Evolutionary conservation across 306 rosid species (phyloP).

Genomic region (Sesbania bispinosa): DNA sequence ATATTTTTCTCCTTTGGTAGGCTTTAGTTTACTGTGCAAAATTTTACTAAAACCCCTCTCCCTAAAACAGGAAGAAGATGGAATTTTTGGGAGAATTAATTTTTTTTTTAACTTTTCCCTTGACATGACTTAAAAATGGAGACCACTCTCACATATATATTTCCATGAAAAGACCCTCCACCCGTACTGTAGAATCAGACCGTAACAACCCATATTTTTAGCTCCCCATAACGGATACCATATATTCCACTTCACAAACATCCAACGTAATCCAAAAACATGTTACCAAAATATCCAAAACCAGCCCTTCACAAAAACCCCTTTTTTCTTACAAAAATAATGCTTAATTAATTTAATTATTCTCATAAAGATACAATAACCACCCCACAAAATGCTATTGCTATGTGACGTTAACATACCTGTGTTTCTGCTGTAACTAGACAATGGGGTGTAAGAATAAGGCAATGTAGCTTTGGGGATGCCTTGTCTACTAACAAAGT

Average conservation of each 20-base stretch:
- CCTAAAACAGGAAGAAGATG: constrained; percentile 28
- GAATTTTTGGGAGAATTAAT: neutral
- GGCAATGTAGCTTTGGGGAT: constrained; percentile 31
- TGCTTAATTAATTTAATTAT: neutral
- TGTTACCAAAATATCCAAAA: no score
- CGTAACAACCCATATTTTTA: constrained; percentile 26
- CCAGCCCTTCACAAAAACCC: neutral
- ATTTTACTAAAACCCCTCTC: constrained; percentile 23
- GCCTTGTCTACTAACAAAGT: constrained; percentile 29
- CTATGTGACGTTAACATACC: constrained; percentile 9
- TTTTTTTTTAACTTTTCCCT: constrained; percentile 15
- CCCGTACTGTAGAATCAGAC: constrained; percentile 36
- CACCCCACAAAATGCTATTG: neutral
- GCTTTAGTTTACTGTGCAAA: constrained; percentile 29
- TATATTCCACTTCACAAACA: neutral
- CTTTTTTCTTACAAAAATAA: neutral
- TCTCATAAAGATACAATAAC: no score
- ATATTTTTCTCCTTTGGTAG: constrained; percentile 37
- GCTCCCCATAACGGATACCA: constrained; percentile 26
- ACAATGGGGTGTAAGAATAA: constrained; percentile 28
- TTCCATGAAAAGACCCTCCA: constrained; percentile 70
- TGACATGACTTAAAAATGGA: constrained; percentile 58
- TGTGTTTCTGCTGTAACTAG: constrained; percentile 52
- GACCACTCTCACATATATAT: constrained; percentile 30
- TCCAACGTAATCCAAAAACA: neutral